Conservation (phyloP, 768 basidiomycete genomes). For the Tremella mesenterica region DNA sequence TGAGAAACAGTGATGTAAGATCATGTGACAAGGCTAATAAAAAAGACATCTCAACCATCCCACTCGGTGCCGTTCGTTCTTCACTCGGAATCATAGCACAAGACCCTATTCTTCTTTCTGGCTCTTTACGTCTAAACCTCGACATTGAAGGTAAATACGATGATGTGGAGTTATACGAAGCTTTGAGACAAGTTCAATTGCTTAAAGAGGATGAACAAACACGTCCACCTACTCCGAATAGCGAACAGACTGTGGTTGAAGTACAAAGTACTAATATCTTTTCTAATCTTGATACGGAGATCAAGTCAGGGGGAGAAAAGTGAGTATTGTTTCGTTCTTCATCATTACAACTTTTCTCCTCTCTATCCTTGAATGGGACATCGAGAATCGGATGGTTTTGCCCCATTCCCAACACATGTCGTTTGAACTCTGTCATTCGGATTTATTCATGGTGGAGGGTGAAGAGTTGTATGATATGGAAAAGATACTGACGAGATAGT, state of each 20-base stretch:
- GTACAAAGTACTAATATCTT: constrained; percentile 22
- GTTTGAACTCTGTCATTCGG: too few relatives aligned
- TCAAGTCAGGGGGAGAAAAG: constrained; percentile 36
- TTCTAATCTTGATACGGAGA: constrained; percentile 30
- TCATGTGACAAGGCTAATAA: too few relatives aligned
- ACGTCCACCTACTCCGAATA: constrained; percentile 3
- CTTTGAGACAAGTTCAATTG: constrained; percentile 34
- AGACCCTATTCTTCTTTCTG: constrained; percentile 34
- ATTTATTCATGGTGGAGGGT: background rate
- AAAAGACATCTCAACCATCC: constrained; percentile 28
- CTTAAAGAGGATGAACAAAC: constrained; percentile 4
- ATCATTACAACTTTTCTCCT: too few relatives aligned
- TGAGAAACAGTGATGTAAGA: too few relatives aligned
- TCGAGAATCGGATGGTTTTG: too few relatives aligned
- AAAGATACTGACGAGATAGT: constrained; percentile 7
- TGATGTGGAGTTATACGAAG: constrained; percentile 35
- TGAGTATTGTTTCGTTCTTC: constrained; percentile 6
- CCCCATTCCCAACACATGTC: too few relatives aligned
- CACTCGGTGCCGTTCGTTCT: constrained; percentile 27
- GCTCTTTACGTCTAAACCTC: constrained; percentile 37
- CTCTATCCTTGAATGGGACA: too few relatives aligned
- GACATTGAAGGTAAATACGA: constrained; percentile 31
- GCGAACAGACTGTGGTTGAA: constrained; percentile 10
- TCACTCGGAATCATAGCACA: constrained; percentile 39
- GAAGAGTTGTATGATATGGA: background rate